A percentile compares a stretch with the other conserved stretches of the same genome.
Evolutionary conservation across 2,329 filamentous ascomycete species (phyloP).

Genomic region (Neopestalotiopsis sp.): DNA sequence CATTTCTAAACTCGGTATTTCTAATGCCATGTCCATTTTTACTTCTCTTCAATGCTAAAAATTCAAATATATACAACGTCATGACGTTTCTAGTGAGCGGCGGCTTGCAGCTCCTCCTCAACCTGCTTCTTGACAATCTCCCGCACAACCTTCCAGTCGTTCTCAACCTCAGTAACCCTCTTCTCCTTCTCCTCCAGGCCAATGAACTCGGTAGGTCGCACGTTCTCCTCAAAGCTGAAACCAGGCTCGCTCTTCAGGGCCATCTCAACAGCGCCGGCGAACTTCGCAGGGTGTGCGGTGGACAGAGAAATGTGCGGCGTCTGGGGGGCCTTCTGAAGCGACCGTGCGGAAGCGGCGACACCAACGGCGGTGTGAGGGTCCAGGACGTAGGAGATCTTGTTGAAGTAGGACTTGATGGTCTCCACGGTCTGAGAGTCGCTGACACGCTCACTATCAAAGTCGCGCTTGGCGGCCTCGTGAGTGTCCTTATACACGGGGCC

Average conservation of each 20-base stretch:
- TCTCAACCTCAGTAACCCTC: constrained; percentile 72
- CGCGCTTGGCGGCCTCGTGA: constrained; percentile 70
- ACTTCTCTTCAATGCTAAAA: not conserved
- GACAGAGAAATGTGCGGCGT: constrained; percentile 83
- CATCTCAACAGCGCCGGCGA: constrained; percentile 81
- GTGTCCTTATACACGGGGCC: constrained; percentile 76
- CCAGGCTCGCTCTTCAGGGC: constrained; percentile 74
- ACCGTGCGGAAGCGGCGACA: constrained; percentile 76
- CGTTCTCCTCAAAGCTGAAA: constrained; percentile 76
- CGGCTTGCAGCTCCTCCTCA: constrained; percentile 59
- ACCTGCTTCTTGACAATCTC: constrained; percentile 79
- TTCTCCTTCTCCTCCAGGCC: constrained; percentile 79
- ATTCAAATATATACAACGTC: not conserved
- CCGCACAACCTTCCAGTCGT: constrained; percentile 76
- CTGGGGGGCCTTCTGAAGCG: constrained; percentile 59
- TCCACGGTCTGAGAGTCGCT: constrained; percentile 71
- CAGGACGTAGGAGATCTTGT: constrained; percentile 70
- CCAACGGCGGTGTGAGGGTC: constrained; percentile 95
- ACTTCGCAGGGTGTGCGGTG: constrained; percentile 96
- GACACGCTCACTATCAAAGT: constrained; percentile 83
- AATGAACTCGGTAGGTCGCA: constrained; percentile 82
- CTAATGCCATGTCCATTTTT: not conserved
- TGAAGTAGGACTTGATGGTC: constrained; percentile 65
- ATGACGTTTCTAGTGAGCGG: not conserved
- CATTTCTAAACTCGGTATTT: not conserved